Conservation (phyloP, 2,329 filamentous ascomycete species). For the Fusarium brachygibbosum region DNA sequence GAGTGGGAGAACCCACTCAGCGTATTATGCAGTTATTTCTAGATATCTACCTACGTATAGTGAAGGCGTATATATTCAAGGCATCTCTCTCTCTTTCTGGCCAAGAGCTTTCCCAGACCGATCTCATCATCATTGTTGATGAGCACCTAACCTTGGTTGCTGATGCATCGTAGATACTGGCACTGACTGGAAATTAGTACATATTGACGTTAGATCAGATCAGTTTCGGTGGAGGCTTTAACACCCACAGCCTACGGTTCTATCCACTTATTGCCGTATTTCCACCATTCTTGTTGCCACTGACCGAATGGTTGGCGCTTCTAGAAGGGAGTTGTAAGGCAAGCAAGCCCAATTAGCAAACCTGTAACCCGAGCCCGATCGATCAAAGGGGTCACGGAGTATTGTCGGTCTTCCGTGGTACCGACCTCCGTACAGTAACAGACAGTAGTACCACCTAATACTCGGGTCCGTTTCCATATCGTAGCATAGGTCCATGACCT, state of each 20-base stretch:
- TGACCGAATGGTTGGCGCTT: constrained; percentile 27
- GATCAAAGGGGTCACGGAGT: background rate
- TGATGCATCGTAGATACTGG: constrained; percentile 22
- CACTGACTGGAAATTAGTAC: background rate
- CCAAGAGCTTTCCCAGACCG: background rate
- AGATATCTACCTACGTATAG: background rate
- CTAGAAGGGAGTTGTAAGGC: constrained; percentile 28
- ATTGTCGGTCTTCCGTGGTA: constrained; percentile 11
- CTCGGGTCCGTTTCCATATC: constrained; percentile 9
- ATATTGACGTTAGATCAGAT: background rate
- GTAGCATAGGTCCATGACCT: background rate
- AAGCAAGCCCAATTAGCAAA: constrained; percentile 12
- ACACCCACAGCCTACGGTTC: constrained; percentile 16
- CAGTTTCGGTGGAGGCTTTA: constrained; percentile 22
- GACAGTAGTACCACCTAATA: background rate
- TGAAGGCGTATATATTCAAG: background rate
- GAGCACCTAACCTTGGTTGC: background rate
- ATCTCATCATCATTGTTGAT: constrained; percentile 28
- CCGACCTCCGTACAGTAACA: constrained; percentile 21
- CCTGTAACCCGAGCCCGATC: constrained; percentile 2
- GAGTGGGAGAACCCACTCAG: constrained; percentile 5
- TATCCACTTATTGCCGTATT: constrained; percentile 29
- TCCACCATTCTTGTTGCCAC: constrained; percentile 32
- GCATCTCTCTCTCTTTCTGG: background rate
- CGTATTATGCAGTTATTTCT: constrained; percentile 3